Percentiles rank a stretch among this genome's conserved stretches.
phyloP scores from a whole-genome alignment of 106 monocot genomes.

The Acorus gramineus region DNA sequence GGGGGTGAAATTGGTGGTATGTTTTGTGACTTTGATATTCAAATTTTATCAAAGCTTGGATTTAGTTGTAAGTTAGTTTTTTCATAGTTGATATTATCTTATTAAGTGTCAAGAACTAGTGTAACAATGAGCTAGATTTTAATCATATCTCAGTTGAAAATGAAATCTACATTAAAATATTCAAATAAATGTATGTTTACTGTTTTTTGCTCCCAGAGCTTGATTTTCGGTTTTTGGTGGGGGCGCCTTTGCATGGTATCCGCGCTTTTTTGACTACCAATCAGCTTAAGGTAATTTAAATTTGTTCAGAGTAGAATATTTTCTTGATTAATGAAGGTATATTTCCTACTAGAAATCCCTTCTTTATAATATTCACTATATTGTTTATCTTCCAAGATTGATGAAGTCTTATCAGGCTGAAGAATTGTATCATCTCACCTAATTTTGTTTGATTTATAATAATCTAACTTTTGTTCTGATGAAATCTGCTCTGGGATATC shows the following conservation, averaged over 20 bases:
- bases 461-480: not conserved
- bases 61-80: no score
- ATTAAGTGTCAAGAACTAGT: no score
- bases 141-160: not conserved
- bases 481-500: no score
- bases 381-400: no score
- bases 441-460: not conserved
- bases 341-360: not conserved
- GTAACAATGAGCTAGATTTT: no score
- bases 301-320: not conserved
- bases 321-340: not conserved
- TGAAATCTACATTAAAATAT: not conserved
- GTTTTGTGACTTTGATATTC: constrained; percentile 11
- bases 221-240: constrained; percentile 87
- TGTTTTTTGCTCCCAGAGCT: constrained; percentile 52
- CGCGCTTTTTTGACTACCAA: constrained; percentile 84
- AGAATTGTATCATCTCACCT: no score
- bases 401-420: no score
- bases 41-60: no score
- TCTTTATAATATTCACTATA: no score
- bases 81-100: no score
- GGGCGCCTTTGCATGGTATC: constrained; percentile 92
- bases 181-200: not conserved
- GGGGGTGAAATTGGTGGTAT: constrained; percentile 89
- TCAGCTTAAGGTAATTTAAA: constrained; percentile 57